Percentiles rank a stretch among this genome's conserved stretches.
Evolutionary conservation across 2,329 filamentous ascomycete species (phyloP).

Genomic region (Coniosporium uncinatum): DNA sequence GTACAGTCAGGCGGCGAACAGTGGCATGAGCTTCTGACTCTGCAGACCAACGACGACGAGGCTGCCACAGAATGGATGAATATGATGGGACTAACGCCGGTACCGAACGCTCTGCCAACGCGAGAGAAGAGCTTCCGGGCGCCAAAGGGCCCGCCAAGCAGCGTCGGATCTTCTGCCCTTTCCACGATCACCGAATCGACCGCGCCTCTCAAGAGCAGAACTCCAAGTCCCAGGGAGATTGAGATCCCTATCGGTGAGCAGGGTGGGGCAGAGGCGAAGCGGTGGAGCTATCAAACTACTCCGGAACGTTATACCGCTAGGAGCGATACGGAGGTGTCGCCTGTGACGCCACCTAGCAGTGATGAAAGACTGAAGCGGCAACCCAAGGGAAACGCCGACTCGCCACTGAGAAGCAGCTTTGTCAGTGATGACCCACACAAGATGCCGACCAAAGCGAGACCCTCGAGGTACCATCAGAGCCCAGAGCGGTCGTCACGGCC

Average conservation of each 20-base stretch:
- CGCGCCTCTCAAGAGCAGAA: constrained; percentile 27
- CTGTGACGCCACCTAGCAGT: neutral
- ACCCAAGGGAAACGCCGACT: no score
- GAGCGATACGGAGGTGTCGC: neutral
- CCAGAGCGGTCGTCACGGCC: no score
- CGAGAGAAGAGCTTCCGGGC: constrained; percentile 45
- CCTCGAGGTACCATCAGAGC: no score
- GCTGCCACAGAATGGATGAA: constrained; percentile 83
- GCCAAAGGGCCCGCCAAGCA: constrained; percentile 32
- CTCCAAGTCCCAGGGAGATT: constrained; percentile 45
- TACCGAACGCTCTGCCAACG: constrained; percentile 51
- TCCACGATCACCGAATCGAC: constrained; percentile 23
- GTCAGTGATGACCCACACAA: no score
- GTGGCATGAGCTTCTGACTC: constrained; percentile 82
- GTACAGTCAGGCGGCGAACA: constrained; percentile 52
- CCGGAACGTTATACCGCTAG: neutral
- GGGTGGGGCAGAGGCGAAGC: neutral
- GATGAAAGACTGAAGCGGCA: no score
- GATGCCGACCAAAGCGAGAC: no score
- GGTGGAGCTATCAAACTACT: neutral
- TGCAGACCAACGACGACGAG: constrained; percentile 71
- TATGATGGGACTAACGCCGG: constrained; percentile 65
- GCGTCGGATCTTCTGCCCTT: constrained; percentile 48
- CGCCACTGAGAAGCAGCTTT: no score
- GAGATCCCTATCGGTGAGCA: constrained; percentile 56